phyloP scores from a whole-genome alignment of 2,329 filamentous ascomycete genomes.

The Gaeumannomyces sp. region DNA sequence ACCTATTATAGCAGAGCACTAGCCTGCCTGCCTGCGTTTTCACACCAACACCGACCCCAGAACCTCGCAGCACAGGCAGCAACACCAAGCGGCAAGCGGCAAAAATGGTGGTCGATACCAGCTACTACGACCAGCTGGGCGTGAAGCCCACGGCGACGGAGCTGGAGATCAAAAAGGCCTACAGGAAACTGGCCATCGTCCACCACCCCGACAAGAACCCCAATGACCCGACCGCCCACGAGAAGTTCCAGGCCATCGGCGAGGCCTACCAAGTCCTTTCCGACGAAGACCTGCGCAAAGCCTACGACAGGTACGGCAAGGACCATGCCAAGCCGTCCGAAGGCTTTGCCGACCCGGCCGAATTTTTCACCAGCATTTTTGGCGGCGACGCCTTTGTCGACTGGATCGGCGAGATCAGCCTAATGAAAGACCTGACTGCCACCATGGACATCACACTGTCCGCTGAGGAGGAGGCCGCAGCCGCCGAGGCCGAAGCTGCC shows the following conservation, averaged over 20 bases:
- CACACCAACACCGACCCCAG: too few relatives aligned
- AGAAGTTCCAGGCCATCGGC: conserved; percentile 84
- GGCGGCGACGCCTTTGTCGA: conserved; percentile 93
- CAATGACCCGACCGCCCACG: conserved; percentile 87
- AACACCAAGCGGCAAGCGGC: not conserved
- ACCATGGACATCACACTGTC: conserved; percentile 98
- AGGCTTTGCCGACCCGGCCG: conserved; percentile 90
- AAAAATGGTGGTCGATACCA: conserved; percentile 79
- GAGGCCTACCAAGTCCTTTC: conserved; percentile 76
- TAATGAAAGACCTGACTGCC: conserved; percentile 97
- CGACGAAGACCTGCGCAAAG: conserved; percentile 76
- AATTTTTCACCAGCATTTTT: conserved; percentile 99
- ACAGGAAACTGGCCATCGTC: conserved; percentile 88
- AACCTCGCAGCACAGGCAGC: not conserved
- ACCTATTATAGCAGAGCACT: not conserved
- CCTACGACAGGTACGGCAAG: conserved; percentile 97
- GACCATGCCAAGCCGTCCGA: conserved; percentile 85
- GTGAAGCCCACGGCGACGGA: conserved; percentile 80
- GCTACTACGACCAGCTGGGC: conserved; percentile 82
- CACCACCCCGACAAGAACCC: conserved; percentile 98
- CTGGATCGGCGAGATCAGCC: conserved; percentile 94
- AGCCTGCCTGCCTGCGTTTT: too few relatives aligned
- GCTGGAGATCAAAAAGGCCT: conserved; percentile 95
- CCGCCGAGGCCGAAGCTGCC: conserved; percentile 34
- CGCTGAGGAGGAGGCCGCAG: conserved; percentile 51